phyloP scores from a whole-genome alignment of 768 basidiomycete genomes.

The Tricholoma bakamatsutake region DNA sequence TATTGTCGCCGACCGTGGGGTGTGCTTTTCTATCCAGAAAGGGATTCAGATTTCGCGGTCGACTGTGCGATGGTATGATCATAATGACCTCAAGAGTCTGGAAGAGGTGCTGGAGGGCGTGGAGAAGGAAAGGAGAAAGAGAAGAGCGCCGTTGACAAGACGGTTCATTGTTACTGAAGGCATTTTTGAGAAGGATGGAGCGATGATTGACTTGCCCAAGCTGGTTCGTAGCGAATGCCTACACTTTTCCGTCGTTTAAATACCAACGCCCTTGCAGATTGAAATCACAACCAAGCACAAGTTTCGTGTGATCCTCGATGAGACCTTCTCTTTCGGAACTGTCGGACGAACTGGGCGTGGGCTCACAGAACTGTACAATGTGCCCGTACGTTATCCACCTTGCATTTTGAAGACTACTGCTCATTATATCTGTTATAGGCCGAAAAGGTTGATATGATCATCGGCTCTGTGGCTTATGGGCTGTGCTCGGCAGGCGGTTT shows the following conservation, averaged over 20 bases:
- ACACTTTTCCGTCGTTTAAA: neutral
- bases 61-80: conserved; percentile 92
- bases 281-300: conserved; percentile 95
- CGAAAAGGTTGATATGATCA: conserved; percentile 88
- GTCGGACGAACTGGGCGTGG: conserved; percentile 93
- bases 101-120: conserved; percentile 81
- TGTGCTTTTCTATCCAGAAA: conserved; percentile 94
- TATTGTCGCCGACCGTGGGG: conserved; percentile 96
- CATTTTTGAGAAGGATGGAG: conserved; percentile 92
- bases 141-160: conserved; percentile 74
- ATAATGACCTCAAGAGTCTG: conserved; percentile 87
- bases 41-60: conserved; percentile 91
- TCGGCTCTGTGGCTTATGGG: conserved; percentile 83
- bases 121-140: conserved; percentile 86
- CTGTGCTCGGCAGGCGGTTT: conserved; percentile 87
- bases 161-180: conserved; percentile 97
- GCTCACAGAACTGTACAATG: conserved; percentile 89
- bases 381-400: conserved; percentile 55
- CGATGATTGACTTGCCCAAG: conserved; percentile 87
- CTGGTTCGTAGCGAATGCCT: conserved; percentile 50
- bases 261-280: conserved; percentile 43
- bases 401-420: neutral
- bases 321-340: conserved; percentile 88
- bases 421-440: conserved; percentile 41
- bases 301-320: conserved; percentile 91